phyloP scores from a whole-genome alignment of 805 yeast genomes.

The Starmerella apicola region DNA sequence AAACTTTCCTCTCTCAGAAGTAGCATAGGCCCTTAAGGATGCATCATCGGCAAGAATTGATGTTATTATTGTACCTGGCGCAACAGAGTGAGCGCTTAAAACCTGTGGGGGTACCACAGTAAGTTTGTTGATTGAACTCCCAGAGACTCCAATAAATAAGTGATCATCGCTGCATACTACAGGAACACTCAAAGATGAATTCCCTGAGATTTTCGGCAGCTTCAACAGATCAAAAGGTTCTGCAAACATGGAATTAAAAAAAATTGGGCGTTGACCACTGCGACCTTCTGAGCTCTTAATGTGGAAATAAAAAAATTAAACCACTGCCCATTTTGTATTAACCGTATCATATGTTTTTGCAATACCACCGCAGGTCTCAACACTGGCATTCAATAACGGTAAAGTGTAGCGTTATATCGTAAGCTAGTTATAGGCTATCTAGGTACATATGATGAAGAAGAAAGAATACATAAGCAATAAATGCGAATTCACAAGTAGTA shows the following conservation, averaged over 20 bases:
- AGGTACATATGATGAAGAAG: no score
- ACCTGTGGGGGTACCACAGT: constrained; percentile 27
- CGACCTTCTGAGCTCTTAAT: no score
- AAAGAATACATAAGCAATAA: no score
- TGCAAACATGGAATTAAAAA: constrained; percentile 15
- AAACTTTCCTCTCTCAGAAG: constrained; percentile 23
- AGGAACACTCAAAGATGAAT: neutral
- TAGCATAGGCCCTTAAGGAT: constrained; percentile 19
- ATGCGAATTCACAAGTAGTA: no score
- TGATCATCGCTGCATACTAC: constrained; percentile 7
- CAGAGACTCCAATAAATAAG: constrained; percentile 25
- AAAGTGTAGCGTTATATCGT: no score
- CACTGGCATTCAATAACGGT: no score
- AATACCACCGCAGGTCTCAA: no score
- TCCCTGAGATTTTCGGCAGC: constrained; percentile 16
- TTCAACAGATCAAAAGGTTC: constrained; percentile 21
- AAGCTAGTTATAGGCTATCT: no score
- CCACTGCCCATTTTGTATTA: no score
- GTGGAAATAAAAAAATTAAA: no score
- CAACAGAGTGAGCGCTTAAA: constrained; percentile 25
- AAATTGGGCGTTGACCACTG: no score
- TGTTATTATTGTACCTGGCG: constrained; percentile 25
- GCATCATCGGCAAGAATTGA: constrained; percentile 15
- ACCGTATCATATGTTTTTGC: no score
- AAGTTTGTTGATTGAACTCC: constrained; percentile 23